Conservation (phyloP, 2,329 filamentous ascomycete genomes). For the Gnomoniopsis smithogilvyi region DNA sequence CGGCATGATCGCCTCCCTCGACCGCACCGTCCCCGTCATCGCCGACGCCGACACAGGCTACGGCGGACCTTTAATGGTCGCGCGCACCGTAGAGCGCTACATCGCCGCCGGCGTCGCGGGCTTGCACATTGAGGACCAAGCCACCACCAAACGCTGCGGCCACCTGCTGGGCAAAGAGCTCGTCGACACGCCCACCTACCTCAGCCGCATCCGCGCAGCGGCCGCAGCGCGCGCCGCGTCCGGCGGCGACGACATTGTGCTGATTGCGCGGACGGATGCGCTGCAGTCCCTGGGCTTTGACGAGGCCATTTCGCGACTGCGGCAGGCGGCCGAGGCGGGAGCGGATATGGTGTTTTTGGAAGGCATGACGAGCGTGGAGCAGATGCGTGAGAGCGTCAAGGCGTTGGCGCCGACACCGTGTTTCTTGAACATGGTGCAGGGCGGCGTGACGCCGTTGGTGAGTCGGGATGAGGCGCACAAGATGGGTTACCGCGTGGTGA, state of each 20-base stretch:
- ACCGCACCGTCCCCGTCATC: slow-evolving; percentile 54
- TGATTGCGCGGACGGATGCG: slow-evolving; percentile 55
- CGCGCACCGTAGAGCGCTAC: slow-evolving; percentile 48
- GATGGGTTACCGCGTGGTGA: slow-evolving; percentile 30
- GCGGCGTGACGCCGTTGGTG: slow-evolving; percentile 31
- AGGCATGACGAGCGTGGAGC: slow-evolving; percentile 48
- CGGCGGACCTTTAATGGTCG: slow-evolving; percentile 50
- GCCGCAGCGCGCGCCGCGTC: slow-evolving; percentile 43
- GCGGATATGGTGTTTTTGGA: slow-evolving; percentile 61
- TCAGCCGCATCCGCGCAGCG: slow-evolving; percentile 56
- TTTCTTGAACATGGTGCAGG: slow-evolving; percentile 30
- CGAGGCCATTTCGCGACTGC: slow-evolving; percentile 43
- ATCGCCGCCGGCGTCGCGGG: slow-evolving; percentile 53
- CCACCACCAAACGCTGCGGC: slow-evolving; percentile 62
- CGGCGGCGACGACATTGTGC: slow-evolving; percentile 52
- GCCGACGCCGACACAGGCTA: slow-evolving; percentile 55
- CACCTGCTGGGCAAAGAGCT: slow-evolving; percentile 61
- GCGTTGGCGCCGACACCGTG: slow-evolving; percentile 26
- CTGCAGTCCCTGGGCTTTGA: slow-evolving; percentile 49
- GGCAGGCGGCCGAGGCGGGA: slow-evolving; percentile 43
- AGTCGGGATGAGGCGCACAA: slow-evolving; percentile 23
- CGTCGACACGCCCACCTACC: slow-evolving; percentile 47
- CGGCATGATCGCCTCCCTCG: slow-evolving; percentile 61
- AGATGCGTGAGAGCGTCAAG: slow-evolving; percentile 26
- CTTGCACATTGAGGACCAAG: slow-evolving; percentile 62